Conservation (phyloP, 805 yeast species). For the Starmera pachycereana region DNA sequence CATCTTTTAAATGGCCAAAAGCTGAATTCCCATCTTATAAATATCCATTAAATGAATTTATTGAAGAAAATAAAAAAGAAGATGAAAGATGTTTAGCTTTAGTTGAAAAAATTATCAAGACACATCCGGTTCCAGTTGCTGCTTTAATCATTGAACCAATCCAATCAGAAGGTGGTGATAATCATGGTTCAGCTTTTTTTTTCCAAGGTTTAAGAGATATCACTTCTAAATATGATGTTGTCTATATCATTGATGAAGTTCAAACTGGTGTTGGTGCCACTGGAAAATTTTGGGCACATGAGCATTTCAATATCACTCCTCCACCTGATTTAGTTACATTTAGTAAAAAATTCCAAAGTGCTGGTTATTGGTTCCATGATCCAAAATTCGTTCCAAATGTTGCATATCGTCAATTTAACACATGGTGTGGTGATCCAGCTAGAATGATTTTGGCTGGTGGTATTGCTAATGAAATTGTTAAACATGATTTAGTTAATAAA, state of each 20-base stretch:
- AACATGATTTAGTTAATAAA: constrained; percentile 46
- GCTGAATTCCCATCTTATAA: constrained; percentile 82
- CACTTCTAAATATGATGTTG: constrained; percentile 58
- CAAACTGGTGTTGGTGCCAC: constrained; percentile 90
- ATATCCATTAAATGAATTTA: constrained; percentile 71
- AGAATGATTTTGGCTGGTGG: constrained; percentile 67
- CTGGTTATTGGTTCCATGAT: constrained; percentile 76
- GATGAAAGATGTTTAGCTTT: constrained; percentile 72
- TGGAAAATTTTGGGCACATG: constrained; percentile 83
- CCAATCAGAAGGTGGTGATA: constrained; percentile 89
- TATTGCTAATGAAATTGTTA: constrained; percentile 54
- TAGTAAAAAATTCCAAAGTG: constrained; percentile 83
- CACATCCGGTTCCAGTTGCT: constrained; percentile 73
- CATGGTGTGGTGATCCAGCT: constrained; percentile 92
- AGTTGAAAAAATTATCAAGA: constrained; percentile 59
- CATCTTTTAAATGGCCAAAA: constrained; percentile 94
- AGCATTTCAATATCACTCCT: constrained; percentile 64
- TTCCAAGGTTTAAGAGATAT: constrained; percentile 78
- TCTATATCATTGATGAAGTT: constrained; percentile 75
- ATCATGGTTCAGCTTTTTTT: constrained; percentile 68
- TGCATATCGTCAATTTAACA: constrained; percentile 87
- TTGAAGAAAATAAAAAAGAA: constrained; percentile 56
- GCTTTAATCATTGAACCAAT: constrained; percentile 87
- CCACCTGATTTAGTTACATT: constrained; percentile 81
- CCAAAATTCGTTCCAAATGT: constrained; percentile 61